Base-by-base conservation (phyloP, 1,284 basidiomycete species). In the Ceratobasidium sp. region DNA sequence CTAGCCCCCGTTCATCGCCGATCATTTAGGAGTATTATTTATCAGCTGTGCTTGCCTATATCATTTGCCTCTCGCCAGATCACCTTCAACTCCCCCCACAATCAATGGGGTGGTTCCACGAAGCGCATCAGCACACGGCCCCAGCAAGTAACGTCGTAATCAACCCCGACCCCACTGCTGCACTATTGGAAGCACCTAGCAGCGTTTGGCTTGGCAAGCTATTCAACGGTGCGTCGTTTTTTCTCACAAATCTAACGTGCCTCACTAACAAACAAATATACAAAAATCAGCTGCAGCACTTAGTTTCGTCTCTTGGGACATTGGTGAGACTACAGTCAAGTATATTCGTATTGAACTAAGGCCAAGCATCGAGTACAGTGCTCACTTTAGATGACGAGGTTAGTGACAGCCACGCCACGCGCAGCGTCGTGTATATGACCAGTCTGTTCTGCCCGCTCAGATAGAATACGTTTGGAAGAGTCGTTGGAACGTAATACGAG, bases 341-440 rank as follows among this genome's bases (percentile, higher is more conserved):
- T 17, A 33, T 4, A 31, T 19, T 41, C 19, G 15, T 3, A 19
- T 36, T 15, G 6, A 31, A 17, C 22, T 51, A 51, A 51, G 48
- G 6, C 48, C 17, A 17, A 24, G 22, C 19, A 19, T 51, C 19
- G 19, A 51, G 6, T 19, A 5, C 24, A 60, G 59, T 24, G 14
- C 33, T 60, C 24, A 60, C 59, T n/a, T 6, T 60, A 7, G 19
- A 22, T 15, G 59, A 60, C 22, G 59, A 60, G 59, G 59, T 60
- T 60, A 7, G 36, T 45, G 6, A 27, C 6, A 41, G 36, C 36
- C 36, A 11, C 36, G 11, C 36, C 11, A 11, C 36, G 36, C 36
- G 11, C 4, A 4, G 11, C 11, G 36, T 5, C 36, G 11, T 41
- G 36, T 11, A 41, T 24, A 51, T 19, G 19, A 51, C 48, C 48